These are phyloP conservation scores for Nakaseomyces kungkrabaensis DNA, from an alignment of 1,139 yeast species.

Conservation along the genomic window DNA sequence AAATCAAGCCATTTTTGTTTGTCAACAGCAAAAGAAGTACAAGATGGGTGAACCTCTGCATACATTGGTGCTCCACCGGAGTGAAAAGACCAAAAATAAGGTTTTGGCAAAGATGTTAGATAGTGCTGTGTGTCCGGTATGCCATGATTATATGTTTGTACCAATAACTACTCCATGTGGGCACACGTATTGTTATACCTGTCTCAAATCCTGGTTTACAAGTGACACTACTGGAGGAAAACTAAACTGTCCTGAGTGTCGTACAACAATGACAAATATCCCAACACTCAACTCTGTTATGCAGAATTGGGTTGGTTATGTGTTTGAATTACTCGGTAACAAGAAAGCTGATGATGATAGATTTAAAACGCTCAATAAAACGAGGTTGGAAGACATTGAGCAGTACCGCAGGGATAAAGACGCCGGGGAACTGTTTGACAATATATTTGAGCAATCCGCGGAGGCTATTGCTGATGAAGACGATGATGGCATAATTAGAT, in stretches of 20 bases:
- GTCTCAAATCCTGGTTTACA: conserved; percentile 22
- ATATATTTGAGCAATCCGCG: conserved; percentile 39
- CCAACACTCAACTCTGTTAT: conserved; percentile 23
- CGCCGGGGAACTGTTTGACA: conserved; percentile 37
- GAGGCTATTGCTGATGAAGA: conserved; percentile 48
- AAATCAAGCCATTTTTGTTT: too few relatives aligned
- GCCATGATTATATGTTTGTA: conserved; percentile 27
- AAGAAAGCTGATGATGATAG: conserved; percentile 4
- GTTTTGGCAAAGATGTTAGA: conserved; percentile 18
- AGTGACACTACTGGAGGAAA: conserved; percentile 18
- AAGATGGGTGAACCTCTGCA: conserved; percentile 8
- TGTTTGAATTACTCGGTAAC: conserved; percentile 1
- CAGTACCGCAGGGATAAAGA: conserved; percentile 35
- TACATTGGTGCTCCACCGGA: conserved; percentile 5
- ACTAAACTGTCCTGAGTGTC: conserved; percentile 28
- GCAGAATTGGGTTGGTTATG: conserved; percentile 16
- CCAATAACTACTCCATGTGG: conserved; percentile 28
- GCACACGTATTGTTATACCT: conserved; percentile 25
- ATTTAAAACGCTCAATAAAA: conserved; percentile 5
- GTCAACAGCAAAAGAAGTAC: too few relatives aligned
- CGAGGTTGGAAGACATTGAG: conserved; percentile 5
- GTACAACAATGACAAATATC: conserved; percentile 15
- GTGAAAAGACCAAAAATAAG: conserved; percentile 12
- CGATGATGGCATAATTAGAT: conserved; percentile 71
- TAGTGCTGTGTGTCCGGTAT: conserved; percentile 23